Evolutionary conservation across 1,139 yeast species (phyloP).

Genomic region (Saccharomyces pastorianus): DNA sequence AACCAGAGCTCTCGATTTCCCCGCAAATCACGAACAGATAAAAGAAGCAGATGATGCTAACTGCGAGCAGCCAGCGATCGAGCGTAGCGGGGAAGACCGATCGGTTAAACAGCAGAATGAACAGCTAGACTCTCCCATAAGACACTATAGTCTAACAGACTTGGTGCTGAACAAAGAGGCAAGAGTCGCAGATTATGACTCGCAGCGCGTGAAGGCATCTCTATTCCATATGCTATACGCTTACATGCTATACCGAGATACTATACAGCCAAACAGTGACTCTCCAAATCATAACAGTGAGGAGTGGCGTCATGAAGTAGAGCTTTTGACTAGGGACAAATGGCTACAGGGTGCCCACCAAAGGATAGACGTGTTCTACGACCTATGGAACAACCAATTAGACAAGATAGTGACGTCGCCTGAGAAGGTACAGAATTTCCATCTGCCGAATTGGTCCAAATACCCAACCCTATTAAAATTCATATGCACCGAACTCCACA

Average conservation of each 20-base stretch:
- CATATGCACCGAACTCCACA: conserved; percentile 16
- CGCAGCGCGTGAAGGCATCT: conserved; percentile 23
- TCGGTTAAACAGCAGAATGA: neutral
- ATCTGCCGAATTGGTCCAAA: conserved; percentile 22
- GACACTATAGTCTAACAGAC: neutral
- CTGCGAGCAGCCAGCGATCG: neutral
- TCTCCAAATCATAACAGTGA: neutral
- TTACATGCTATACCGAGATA: conserved; percentile 19
- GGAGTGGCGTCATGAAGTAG: conserved; percentile 11
- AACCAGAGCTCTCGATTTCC: neutral
- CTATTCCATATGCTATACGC: conserved; percentile 27
- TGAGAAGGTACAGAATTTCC: conserved; percentile 19
- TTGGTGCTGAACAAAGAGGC: neutral
- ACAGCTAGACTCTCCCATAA: neutral
- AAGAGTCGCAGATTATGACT: conserved; percentile 7
- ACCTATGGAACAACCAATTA: conserved; percentile 20
- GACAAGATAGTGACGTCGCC: conserved; percentile 10
- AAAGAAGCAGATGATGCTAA: neutral
- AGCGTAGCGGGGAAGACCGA: neutral
- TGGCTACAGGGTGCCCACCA: neutral
- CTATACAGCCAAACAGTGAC: conserved; percentile 2
- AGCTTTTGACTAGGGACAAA: conserved; percentile 1
- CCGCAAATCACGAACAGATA: neutral
- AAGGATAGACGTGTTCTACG: conserved; percentile 16
- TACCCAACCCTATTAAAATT: conserved; percentile 17